Conservation (phyloP, 805 yeast genomes). For the Yamadazyma kitorensis region DNA sequence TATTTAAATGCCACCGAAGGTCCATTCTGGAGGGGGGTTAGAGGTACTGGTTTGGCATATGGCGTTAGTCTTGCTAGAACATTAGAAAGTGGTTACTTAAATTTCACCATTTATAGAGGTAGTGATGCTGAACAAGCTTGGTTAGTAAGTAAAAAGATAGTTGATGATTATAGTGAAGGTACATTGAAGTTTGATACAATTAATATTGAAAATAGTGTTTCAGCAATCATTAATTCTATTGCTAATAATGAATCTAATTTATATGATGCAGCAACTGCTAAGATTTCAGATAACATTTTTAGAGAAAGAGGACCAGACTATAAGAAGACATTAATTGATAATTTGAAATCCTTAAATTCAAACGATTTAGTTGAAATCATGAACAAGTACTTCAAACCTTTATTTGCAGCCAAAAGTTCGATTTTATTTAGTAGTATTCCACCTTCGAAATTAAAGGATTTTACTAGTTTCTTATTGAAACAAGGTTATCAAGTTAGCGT, state of each 20-base stretch:
- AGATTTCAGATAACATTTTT: constrained; percentile 63
- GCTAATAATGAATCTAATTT: constrained; percentile 69
- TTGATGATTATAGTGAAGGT: constrained; percentile 59
- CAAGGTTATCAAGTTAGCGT: constrained; percentile 61
- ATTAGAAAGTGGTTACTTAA: constrained; percentile 64
- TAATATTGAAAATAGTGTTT: constrained; percentile 68
- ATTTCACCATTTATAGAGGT: constrained; percentile 73
- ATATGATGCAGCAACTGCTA: constrained; percentile 61
- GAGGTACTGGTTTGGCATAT: constrained; percentile 93
- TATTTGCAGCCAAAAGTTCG: constrained; percentile 59
- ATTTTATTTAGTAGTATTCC: constrained; percentile 72
- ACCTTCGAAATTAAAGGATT: constrained; percentile 52
- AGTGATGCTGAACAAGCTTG: constrained; percentile 73
- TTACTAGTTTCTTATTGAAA: constrained; percentile 44
- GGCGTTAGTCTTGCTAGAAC: constrained; percentile 67
- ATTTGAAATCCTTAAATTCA: constrained; percentile 50
- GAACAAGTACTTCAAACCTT: constrained; percentile 57
- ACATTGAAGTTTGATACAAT: constrained; percentile 50
- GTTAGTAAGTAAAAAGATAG: constrained; percentile 61
- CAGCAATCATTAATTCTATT: constrained; percentile 68
- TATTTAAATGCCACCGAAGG: constrained; percentile 88
- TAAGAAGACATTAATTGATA: constrained; percentile 49
- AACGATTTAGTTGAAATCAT: constrained; percentile 51
- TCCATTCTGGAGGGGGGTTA: constrained; percentile 93
- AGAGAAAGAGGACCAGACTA: constrained; percentile 70